Evolutionary conservation across 2,329 filamentous ascomycete species (phyloP).

Genomic region (Curvularia verruculosa): DNA sequence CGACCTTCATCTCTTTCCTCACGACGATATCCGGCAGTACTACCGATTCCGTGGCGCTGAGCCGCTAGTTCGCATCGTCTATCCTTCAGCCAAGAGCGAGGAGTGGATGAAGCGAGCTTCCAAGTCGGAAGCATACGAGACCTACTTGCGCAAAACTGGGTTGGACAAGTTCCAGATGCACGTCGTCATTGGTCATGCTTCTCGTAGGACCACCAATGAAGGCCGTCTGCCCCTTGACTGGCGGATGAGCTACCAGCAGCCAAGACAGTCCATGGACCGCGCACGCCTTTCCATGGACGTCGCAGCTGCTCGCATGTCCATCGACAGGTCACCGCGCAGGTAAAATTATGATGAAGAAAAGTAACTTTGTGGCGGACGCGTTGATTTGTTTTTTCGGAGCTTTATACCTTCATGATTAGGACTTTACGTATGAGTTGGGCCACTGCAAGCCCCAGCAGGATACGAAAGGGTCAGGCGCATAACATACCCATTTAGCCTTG

Average conservation of each 20-base stretch:
- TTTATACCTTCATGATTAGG: constrained; percentile 5
- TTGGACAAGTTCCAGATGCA: constrained; percentile 19
- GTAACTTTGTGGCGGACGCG: background rate
- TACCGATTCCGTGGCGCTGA: constrained; percentile 24
- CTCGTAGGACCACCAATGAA: constrained; percentile 16
- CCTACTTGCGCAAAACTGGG: constrained; percentile 14
- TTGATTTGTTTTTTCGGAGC: background rate
- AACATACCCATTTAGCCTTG: constrained; percentile 4
- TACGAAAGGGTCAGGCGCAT: constrained; percentile 1
- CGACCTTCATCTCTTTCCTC: constrained; percentile 20
- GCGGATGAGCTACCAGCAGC: constrained; percentile 18
- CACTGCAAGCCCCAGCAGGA: background rate
- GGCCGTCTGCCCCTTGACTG: constrained; percentile 21
- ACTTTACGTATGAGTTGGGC: constrained; percentile 6
- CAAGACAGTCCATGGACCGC: constrained; percentile 13
- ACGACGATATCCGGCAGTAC: constrained; percentile 22
- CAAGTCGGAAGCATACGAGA: constrained; percentile 20
- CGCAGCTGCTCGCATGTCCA: constrained; percentile 16
- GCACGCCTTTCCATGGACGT: constrained; percentile 15
- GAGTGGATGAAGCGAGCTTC: constrained; percentile 22
- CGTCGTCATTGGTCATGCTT: constrained; percentile 21
- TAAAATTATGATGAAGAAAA: background rate
- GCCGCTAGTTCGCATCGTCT: constrained; percentile 22
- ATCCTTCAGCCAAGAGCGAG: constrained; percentile 16
- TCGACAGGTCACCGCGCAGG: constrained; percentile 7